Conservation (phyloP, 176 grass and related monocot genomes). For the Melocanna baccifera region DNA sequence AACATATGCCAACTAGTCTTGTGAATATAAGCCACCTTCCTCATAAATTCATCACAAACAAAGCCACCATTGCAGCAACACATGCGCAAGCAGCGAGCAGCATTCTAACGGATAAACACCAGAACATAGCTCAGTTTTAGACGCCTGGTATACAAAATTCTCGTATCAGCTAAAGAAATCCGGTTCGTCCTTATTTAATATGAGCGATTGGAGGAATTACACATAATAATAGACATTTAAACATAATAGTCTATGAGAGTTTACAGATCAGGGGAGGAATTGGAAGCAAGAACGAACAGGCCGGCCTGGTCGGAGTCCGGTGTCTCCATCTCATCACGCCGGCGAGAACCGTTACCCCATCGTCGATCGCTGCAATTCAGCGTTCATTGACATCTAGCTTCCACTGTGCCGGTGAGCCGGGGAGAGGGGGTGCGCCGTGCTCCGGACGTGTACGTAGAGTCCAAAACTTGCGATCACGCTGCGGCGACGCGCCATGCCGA, state of each 20-base stretch:
- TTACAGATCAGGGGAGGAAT: background rate
- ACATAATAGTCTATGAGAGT: constrained; percentile 34
- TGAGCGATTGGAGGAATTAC: constrained; percentile 49
- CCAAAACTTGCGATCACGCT: constrained; percentile 32
- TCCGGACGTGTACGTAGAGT: background rate
- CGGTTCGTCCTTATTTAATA: constrained; percentile 50
- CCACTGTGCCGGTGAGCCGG: constrained; percentile 21
- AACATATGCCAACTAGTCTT: background rate
- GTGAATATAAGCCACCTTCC: background rate
- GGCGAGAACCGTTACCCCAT: constrained; percentile 25
- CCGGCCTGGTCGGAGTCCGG: constrained; percentile 9
- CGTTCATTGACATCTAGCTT: constrained; percentile 31
- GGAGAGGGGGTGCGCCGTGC: background rate
- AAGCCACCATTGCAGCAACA: background rate
- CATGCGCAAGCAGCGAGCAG: background rate
- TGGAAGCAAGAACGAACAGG: constrained; percentile 35
- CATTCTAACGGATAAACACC: background rate
- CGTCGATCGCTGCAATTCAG: constrained; percentile 36
- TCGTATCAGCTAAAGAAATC: constrained; percentile 35
- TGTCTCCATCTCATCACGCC: constrained; percentile 35
- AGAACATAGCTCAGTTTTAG: constrained; percentile 8
- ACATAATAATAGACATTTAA: constrained; percentile 60
- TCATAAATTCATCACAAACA: background rate
- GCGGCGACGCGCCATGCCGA: constrained; percentile 73
- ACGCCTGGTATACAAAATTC: constrained; percentile 45